Percentiles rank a stretch among this genome's conserved stretches.
Conservation (phyloP, 495 filamentous ascomycete species). For the Talaromyces trachyspermus region DNA sequence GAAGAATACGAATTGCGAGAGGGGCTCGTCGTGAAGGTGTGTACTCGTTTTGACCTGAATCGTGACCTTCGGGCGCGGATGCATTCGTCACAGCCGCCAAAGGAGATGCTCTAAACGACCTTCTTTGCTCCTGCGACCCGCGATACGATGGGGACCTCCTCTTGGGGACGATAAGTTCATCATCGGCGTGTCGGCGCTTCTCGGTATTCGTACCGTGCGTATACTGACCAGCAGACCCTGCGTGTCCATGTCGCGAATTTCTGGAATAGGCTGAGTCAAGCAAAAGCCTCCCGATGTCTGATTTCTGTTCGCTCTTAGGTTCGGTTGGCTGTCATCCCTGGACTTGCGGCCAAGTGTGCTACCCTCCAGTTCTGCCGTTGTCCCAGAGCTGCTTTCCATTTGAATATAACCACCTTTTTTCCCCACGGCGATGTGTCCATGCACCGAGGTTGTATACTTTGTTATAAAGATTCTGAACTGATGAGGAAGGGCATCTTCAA, state of each 20-base stretch:
- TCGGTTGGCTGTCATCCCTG: slow-evolving; percentile 28
- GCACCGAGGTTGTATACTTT: too few species aligned
- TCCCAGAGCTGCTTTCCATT: slow-evolving; percentile 23
- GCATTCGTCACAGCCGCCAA: slow-evolving; percentile 8
- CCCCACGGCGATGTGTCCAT: neutral
- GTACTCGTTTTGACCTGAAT: slow-evolving; percentile 2
- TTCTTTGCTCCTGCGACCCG: slow-evolving; percentile 30
- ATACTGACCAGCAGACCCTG: slow-evolving; percentile 10
- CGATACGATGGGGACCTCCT: slow-evolving; percentile 28
- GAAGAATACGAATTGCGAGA: slow-evolving; percentile 5
- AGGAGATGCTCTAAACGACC: slow-evolving; percentile 16
- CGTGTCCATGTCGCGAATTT: slow-evolving; percentile 19
- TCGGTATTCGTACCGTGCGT: slow-evolving; percentile 19
- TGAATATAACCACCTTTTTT: slow-evolving; percentile 7
- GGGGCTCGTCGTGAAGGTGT: slow-evolving; percentile 12
- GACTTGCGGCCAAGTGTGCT: slow-evolving; percentile 35
- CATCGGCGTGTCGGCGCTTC: slow-evolving; percentile 27
- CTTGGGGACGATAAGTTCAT: slow-evolving; percentile 27
- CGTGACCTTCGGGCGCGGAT: slow-evolving; percentile 2
- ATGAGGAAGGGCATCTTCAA: neutral
- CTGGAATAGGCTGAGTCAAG: slow-evolving; percentile 32
- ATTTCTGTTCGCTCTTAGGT: slow-evolving; percentile 22
- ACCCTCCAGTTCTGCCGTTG: slow-evolving; percentile 33
- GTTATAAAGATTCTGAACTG: too few species aligned
- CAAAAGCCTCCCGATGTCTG: slow-evolving; percentile 37